Evolutionary conservation across 306 rosid genomes (phyloP), one percentile per base, ranked within the genome.

Genomic region (Vigna mungo): DNA sequence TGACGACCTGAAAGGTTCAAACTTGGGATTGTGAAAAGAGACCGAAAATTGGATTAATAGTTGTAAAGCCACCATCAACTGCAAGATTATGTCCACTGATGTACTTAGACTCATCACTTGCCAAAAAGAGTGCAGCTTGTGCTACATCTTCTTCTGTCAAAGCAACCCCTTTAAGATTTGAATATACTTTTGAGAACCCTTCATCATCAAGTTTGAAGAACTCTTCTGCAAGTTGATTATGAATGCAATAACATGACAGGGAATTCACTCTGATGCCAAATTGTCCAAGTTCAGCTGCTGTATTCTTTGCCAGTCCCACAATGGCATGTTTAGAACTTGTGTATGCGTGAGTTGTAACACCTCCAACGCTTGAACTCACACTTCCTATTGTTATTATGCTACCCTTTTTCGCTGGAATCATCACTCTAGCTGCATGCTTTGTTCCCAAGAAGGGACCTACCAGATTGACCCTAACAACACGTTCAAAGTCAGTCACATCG

Each of bases 21-120:
- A 52, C 30, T 27, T 74, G 20, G 37, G 23, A 76, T 23, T 9
- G 74, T 63, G 85, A 67, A 71, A 80, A 84, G 65, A 69, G 27
- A 44, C 85, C 87, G 1, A 77, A 78, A 8, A 41, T 15, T 12
- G 82, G 79, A 25, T 82, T 78, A 3, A 82, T 78, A 60, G 56
- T 52, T 11, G 80, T 80, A 30, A 76, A 84, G 1, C 85, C 83
- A 2, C 87, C 87, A 66, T 80, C 85, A 4, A 80, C 61, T 0
- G 79, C 80, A 1, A 84, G 63, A 72, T 84, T 81, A 48, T 80
- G 80, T 0, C 81, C 82, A 65, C 85, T 81, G 21, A 80, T 4
- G 27, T 81, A 81, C 14, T 52, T 80, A 15, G 85, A 84, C 9
- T 76, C 87, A 36, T 85, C 83, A 72, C 83, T 81, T 1, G 83